Percentiles rank a stretch among this genome's conserved stretches.
Evolutionary conservation across 2,329 filamentous ascomycete species (phyloP).

Genomic region (Hypoxylon rubiginosum): DNA sequence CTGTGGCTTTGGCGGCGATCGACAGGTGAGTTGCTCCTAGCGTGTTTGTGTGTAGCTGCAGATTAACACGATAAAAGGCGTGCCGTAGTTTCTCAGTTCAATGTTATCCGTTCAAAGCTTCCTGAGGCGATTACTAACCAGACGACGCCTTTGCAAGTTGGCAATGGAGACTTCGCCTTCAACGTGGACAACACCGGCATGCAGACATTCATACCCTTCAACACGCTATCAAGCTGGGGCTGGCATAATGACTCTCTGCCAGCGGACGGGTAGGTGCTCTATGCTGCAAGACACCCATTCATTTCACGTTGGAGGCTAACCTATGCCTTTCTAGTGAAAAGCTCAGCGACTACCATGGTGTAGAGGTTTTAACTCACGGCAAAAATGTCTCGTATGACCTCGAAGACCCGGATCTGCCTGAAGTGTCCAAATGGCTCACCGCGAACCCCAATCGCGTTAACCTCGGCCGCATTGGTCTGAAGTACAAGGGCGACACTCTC

Average conservation of each 20-base stretch:
- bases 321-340: constrained; percentile 42
- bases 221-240: constrained; percentile 47
- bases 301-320: background rate
- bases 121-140: constrained; percentile 41
- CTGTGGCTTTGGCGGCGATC: constrained; percentile 26
- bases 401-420: constrained; percentile 52
- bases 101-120: constrained; percentile 42
- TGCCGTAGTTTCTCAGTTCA: constrained; percentile 43
- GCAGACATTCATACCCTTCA: constrained; percentile 48
- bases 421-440: constrained; percentile 65
- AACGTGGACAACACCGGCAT: constrained; percentile 50
- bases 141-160: constrained; percentile 47
- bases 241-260: constrained; percentile 55
- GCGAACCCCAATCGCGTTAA: constrained; percentile 61
- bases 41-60: background rate
- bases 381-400: constrained; percentile 56
- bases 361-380: constrained; percentile 52
- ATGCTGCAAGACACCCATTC: background rate
- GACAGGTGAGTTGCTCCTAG: constrained; percentile 15
- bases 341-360: constrained; percentile 52
- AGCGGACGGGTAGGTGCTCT: constrained; percentile 46
- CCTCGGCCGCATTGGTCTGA: constrained; percentile 58
- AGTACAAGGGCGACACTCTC: constrained; percentile 51
- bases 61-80: constrained; percentile 29
- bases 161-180: constrained; percentile 48